Conservation (phyloP, 495 filamentous ascomycete genomes). For the Rhizodiscina lignyota region DNA sequence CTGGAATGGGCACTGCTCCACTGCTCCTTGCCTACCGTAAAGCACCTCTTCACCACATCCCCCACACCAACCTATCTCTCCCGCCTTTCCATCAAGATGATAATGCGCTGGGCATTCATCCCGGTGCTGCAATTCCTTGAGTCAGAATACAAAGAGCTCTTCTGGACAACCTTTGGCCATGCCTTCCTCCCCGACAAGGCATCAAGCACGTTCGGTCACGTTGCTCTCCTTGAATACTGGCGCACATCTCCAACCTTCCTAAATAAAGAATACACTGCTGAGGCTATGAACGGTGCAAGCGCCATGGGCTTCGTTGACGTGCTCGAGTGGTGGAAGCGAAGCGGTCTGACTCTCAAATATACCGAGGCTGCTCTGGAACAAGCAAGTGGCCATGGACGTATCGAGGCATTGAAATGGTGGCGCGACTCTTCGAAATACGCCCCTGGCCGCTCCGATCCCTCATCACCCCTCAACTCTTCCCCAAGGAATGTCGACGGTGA, state of each 20-base stretch:
- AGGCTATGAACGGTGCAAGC: constrained; percentile 76
- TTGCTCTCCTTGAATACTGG: constrained; percentile 83
- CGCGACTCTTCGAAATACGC: constrained; percentile 29
- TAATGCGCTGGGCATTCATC: constrained; percentile 75
- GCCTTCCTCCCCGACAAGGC: constrained; percentile 72
- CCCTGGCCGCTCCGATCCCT: too few relatives aligned
- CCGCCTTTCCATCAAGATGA: constrained; percentile 64
- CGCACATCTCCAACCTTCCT: constrained; percentile 56
- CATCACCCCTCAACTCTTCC: too few relatives aligned
- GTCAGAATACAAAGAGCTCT: constrained; percentile 55
- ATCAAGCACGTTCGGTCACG: constrained; percentile 70
- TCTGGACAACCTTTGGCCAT: constrained; percentile 65
- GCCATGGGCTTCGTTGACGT: constrained; percentile 68
- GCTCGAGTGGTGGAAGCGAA: constrained; percentile 80
- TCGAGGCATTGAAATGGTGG: constrained; percentile 88
- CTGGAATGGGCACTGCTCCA: constrained; percentile 74
- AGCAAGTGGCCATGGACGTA: constrained; percentile 63
- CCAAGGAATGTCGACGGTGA: not conserved
- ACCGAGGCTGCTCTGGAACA: constrained; percentile 74
- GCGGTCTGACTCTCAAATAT: constrained; percentile 65
- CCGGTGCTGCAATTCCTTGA: constrained; percentile 71
- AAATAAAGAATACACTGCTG: constrained; percentile 58
- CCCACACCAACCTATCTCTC: constrained; percentile 58
- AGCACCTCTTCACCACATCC: constrained; percentile 44
- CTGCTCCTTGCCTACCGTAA: constrained; percentile 46